Evolutionary conservation across 495 filamentous ascomycete genomes (phyloP), one percentile per base, ranked within the genome.

Genomic region (Neurospora terricola): DNA sequence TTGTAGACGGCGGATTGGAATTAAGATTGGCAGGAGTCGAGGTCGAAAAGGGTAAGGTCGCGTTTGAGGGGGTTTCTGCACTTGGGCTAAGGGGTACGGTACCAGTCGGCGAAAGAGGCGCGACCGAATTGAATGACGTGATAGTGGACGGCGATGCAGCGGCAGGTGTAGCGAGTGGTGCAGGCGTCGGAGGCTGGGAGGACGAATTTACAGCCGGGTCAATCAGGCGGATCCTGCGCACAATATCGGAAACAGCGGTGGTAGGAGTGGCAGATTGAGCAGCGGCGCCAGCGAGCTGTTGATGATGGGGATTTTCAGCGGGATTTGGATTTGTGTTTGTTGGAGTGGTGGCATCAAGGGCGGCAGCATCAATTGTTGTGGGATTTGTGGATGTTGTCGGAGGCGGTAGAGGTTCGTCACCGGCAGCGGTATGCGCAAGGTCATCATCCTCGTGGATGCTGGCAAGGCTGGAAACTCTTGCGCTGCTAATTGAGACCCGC

Each of bases 221-320:
- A 78, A 74, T 78, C 72, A 79, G 73, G n/a, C 70, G 71, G 69
- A 68, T 48, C 72, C 68, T 73, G 69, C 69, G 74, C 39, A 38
- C 23, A 40, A 37, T 23, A 37, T 72, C 34, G 48, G 59, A 34
- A 42, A 72, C 43, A 2, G 73, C 10, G 66, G 73, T 10, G 70
- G 45, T 16, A 40, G 74, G 37, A 38, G 71, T 48, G 34, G 74
- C 27, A 16, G 45, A 70, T 45, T 39, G 38, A 48, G 27, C 34
- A 14, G 59, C 34, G 71, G 36, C 54, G 38, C 38, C 39, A 43
- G 27, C 69, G 59, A 73, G 69, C 23, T 30, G 43, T 39, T 70
- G 45, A 71, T 45, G 39, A 37, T 43, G 71, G 73, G 54, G 11
- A 68, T 21, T 72, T 42, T 40, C 27, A 70, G 40, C 36, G 42